A percentile compares a stretch with the other conserved stretches of the same genome.
phyloP scores from a whole-genome alignment of 1,139 yeast genomes.

The Suhomyces choctaworum region DNA sequence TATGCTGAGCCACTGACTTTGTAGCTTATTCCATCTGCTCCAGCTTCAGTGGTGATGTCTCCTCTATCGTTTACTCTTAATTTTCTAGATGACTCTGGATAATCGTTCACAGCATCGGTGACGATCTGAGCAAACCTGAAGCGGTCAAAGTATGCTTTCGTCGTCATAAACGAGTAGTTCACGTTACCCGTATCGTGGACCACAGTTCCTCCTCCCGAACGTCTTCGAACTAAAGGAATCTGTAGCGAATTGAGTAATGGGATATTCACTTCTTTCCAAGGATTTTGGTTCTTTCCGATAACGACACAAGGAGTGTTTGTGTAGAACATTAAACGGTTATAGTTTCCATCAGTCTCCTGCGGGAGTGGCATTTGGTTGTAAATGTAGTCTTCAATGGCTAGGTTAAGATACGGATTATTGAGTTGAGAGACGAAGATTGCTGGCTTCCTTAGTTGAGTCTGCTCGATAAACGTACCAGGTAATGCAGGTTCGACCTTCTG shows the following conservation, averaged over 20 bases:
- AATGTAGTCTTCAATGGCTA: conserved; percentile 80
- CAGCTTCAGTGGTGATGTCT: conserved; percentile 59
- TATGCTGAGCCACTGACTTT: conserved; percentile 92
- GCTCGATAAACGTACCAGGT: conserved; percentile 10
- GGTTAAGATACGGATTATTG: conserved; percentile 67
- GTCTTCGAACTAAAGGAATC: conserved; percentile 74
- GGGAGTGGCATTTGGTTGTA: conserved; percentile 62
- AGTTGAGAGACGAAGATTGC: conserved; percentile 47
- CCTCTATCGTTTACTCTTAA: conserved; percentile 68
- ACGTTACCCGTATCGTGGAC: conserved; percentile 93
- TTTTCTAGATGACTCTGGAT: conserved; percentile 22
- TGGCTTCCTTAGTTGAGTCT: conserved; percentile 24
- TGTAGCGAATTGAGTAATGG: conserved; percentile 52
- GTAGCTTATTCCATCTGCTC: conserved; percentile 30
- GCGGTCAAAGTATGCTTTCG: conserved; percentile 66
- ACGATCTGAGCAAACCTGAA: conserved; percentile 59
- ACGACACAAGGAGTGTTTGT: conserved; percentile 84
- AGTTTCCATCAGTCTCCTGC: conserved; percentile 18
- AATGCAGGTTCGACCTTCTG: too few species aligned
- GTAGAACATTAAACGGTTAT: conserved; percentile 67
- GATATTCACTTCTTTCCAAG: conserved; percentile 83
- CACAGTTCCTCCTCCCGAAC: conserved; percentile 96
- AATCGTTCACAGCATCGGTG: conserved; percentile 48
- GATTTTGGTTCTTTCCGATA: conserved; percentile 94
- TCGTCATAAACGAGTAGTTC: conserved; percentile 80